Conservation (phyloP, 164 flowering plant genomes). For the Houttuynia cordata region DNA sequence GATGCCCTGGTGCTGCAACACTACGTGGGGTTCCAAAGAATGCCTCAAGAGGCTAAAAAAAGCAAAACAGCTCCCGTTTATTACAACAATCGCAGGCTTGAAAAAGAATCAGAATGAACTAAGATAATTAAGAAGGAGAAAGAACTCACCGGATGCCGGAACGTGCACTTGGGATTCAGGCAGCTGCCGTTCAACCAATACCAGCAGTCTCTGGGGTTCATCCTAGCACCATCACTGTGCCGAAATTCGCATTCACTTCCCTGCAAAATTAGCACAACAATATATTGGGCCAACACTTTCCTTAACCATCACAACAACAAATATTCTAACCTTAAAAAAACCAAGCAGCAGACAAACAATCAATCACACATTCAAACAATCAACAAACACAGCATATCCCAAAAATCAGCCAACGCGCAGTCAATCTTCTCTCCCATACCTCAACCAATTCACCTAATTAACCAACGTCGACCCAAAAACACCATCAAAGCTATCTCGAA, state of each 20-base stretch:
- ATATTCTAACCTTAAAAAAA: too few species aligned
- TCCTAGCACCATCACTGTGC: constrained; percentile 81
- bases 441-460: too few species aligned
- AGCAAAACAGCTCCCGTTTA: neutral
- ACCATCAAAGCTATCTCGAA: too few species aligned
- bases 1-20: constrained; percentile 19
- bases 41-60: constrained; percentile 80
- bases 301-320: neutral
- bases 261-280: constrained; percentile 18
- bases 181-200: constrained; percentile 82
- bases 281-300: neutral
- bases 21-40: constrained; percentile 34
- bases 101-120: neutral
- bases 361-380: too few species aligned
- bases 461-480: too few species aligned
- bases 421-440: too few species aligned
- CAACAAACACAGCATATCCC: too few species aligned
- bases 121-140: neutral
- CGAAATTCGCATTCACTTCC: constrained; percentile 95
- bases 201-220: constrained; percentile 89
- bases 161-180: constrained; percentile 77
- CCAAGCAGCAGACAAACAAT: too few species aligned
- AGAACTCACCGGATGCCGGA: constrained; percentile 77
- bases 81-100: neutral
- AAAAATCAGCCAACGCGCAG: too few species aligned